Percentiles rank a stretch among this genome's conserved stretches.
Evolutionary conservation across 768 basidiomycete species (phyloP).

Genomic region (Gymnopilus junonius): DNA sequence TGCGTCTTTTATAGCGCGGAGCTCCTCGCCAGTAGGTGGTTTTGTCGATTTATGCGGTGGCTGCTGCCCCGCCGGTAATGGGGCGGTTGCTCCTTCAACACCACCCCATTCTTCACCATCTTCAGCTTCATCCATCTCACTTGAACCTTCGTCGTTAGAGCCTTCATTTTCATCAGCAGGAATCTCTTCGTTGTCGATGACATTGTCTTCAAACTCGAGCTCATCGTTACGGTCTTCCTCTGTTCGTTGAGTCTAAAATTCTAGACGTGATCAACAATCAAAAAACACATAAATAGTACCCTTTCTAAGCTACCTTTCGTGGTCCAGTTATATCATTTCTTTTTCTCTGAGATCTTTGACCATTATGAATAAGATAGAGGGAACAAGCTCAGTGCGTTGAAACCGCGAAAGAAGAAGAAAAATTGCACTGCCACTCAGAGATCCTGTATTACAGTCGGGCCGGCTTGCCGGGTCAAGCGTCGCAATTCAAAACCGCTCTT

Average conservation of each 20-base stretch:
- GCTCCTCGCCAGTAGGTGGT: slow-evolving; percentile 72
- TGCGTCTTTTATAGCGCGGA: slow-evolving; percentile 74
- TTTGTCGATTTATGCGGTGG: slow-evolving; percentile 41
- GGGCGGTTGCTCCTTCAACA: slow-evolving; percentile 16
- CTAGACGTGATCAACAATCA: not conserved
- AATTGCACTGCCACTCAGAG: slow-evolving; percentile 36
- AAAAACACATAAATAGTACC: not conserved
- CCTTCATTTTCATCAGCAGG: not conserved
- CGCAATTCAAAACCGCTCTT: not conserved
- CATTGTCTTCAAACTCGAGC: slow-evolving; percentile 4
- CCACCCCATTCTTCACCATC: slow-evolving; percentile 35
- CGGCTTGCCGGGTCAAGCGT: not conserved
- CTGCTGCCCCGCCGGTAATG: slow-evolving; percentile 11
- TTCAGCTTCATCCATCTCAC: slow-evolving; percentile 21
- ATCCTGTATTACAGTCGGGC: not conserved
- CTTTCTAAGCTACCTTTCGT: slow-evolving; percentile 24
- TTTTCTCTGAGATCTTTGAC: slow-evolving; percentile 32
- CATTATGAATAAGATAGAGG: slow-evolving; percentile 15
- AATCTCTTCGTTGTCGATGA: slow-evolving; percentile 13
- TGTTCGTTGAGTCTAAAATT: slow-evolving; percentile 6
- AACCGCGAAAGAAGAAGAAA: slow-evolving; percentile 18
- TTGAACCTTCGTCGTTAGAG: not conserved
- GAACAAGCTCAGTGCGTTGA: not conserved
- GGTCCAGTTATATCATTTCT: slow-evolving; percentile 19
- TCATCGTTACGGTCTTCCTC: slow-evolving; percentile 6